Evolutionary conservation across 2,329 filamentous ascomycete species (phyloP), one percentile per base, ranked within the genome.

Genomic region (Fusarium tuaranense): DNA sequence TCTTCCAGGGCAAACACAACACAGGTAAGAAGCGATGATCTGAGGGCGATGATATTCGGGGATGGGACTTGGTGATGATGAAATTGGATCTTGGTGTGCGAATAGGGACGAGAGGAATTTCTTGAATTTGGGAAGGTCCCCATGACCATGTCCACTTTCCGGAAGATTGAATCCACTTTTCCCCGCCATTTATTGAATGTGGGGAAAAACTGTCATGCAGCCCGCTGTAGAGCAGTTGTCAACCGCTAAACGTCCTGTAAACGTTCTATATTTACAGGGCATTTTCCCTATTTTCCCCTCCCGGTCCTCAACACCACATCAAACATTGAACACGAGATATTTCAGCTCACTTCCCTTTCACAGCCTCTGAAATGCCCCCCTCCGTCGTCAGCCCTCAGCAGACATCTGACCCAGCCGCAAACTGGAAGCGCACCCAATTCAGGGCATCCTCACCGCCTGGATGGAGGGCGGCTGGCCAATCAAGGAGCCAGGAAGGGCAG

Each of bases 361-460:
- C 58, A 13, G 27, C 59, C 36, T 46, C 58, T 44, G 36, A 14
- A 46, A 34, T 27, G 20, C 16, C 34, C 34, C 34, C 36, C 25
- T 41, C 4, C 38, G 16, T 36, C 7, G 53, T 65, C 53, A 67
- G 53, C 51, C 51, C 62, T 58, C 51, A 48, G 13, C 30, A 58
- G 39, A 51, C 70, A 75, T 75, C 67, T 73, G 63, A 66, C 55
- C 55, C 63, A 61, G 55, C 63, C 55, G 38, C 13, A 44, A 63
- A 27, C 27, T 58, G 36, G 12, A 65, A 14, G 27, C 25, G 64
- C 60, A 64, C 44, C 44, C 59, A 58, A 61, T 58, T 58, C 66
- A 72, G 69, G 65, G 32, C 67, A 72, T 41, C 58, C 30, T 72
- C 70, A 75, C 72, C 72, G 72, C 72, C 63, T 68, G 67, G 62